phyloP scores from a whole-genome alignment of 768 basidiomycete species.

The Rhizopogon vesiculosus region DNA sequence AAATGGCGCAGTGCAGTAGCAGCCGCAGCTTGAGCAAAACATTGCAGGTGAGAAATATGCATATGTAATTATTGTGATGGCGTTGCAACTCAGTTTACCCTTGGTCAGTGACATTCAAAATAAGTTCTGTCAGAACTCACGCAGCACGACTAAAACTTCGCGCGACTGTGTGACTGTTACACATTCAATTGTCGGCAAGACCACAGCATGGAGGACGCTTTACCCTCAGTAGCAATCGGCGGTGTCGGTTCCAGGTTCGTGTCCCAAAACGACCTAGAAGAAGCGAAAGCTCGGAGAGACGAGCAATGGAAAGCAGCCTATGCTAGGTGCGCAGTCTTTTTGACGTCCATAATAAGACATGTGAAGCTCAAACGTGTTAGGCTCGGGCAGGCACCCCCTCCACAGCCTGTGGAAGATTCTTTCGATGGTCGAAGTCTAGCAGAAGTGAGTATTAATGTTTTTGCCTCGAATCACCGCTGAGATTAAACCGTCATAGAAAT shows the following conservation, averaged over 20 bases:
- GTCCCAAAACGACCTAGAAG: conserved; percentile 72
- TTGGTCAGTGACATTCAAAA: no score
- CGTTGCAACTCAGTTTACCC: no score
- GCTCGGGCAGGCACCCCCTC: conserved; percentile 81
- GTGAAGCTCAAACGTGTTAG: conserved; percentile 30
- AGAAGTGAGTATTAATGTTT: conserved; percentile 56
- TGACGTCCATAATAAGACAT: not conserved
- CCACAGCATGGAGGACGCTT: conserved; percentile 52
- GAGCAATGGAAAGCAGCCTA: conserved; percentile 92
- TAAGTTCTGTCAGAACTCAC: not conserved
- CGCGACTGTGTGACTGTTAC: not conserved
- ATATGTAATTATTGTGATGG: no score
- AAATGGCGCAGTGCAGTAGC: no score
- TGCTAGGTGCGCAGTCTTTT: conserved; percentile 49
- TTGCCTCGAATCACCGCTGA: conserved; percentile 1
- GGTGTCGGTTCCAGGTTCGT: conserved; percentile 83
- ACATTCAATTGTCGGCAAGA: not conserved
- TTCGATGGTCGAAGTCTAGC: conserved; percentile 85
- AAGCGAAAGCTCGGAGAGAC: conserved; percentile 64
- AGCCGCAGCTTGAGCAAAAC: no score
- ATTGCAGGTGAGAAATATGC: no score
- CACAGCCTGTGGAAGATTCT: conserved; percentile 66
- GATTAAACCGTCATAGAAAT: conserved; percentile 51
- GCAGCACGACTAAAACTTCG: not conserved
- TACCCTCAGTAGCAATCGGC: conserved; percentile 69